Evolutionary conservation across 805 yeast species (phyloP).

Genomic region (Nakazawaea wickerhamii): DNA sequence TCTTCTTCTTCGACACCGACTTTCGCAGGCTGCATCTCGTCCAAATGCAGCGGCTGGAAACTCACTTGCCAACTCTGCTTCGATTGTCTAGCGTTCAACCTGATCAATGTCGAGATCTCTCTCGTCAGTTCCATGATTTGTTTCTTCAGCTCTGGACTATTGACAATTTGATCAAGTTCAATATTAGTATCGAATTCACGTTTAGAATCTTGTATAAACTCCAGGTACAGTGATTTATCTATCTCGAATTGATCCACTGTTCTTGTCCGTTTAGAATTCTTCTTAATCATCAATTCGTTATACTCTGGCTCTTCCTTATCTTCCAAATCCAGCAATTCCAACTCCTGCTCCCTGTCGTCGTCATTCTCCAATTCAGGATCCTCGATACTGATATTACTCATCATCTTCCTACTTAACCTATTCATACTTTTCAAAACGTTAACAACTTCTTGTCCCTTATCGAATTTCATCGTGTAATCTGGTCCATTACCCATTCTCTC

Average conservation of each 20-base stretch:
- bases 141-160: slow-evolving; percentile 20
- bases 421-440: slow-evolving; percentile 85
- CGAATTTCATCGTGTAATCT: slow-evolving; percentile 79
- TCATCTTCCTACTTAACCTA: slow-evolving; percentile 76
- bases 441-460: slow-evolving; percentile 59
- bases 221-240: slow-evolving; percentile 20
- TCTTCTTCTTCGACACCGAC: slow-evolving; percentile 12
- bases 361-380: slow-evolving; percentile 26
- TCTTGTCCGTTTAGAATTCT: slow-evolving; percentile 21
- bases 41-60: slow-evolving; percentile 24
- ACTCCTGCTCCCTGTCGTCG: slow-evolving; percentile 35
- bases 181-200: slow-evolving; percentile 18
- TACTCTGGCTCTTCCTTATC: slow-evolving; percentile 43
- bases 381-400: slow-evolving; percentile 46
- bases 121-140: slow-evolving; percentile 37
- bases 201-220: slow-evolving; percentile 19
- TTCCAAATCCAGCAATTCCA: slow-evolving; percentile 47
- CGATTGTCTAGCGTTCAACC: slow-evolving; percentile 49
- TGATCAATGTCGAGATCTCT: slow-evolving; percentile 43
- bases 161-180: slow-evolving; percentile 24
- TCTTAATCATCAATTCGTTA: slow-evolving; percentile 37
- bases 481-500: slow-evolving; percentile 74
- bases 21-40: slow-evolving; percentile 22
- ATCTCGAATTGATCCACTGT: slow-evolving; percentile 20
- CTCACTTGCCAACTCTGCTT: slow-evolving; percentile 38